Evolutionary conservation across 345 rosid genomes (phyloP).

Genomic region (Citrus mangshanensis): DNA sequence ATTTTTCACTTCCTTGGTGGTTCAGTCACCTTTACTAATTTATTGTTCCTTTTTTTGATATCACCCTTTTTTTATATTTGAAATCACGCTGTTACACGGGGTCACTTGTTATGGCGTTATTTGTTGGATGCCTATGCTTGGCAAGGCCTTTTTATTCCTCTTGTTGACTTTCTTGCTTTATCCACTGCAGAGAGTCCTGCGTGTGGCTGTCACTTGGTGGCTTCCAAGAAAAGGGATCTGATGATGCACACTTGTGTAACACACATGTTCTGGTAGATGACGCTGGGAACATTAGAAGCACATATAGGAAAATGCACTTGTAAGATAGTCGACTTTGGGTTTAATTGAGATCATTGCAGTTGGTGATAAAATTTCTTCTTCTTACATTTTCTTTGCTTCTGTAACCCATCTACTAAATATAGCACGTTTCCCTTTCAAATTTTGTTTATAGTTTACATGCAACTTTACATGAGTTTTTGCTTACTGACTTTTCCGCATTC

Average conservation of each 20-base stretch:
- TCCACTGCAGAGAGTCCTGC: slow-evolving; percentile 54
- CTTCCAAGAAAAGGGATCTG: slow-evolving; percentile 78
- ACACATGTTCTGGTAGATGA: slow-evolving; percentile 87
- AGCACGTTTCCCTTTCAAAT: too few relatives aligned
- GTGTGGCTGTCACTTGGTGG: slow-evolving; percentile 96
- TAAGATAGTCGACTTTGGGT: slow-evolving; percentile 26
- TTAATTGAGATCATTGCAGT: neutral
- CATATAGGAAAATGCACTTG: slow-evolving; percentile 78
- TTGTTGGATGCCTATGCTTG: neutral
- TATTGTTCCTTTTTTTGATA: neutral
- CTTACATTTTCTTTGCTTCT: neutral
- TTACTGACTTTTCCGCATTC: neutral
- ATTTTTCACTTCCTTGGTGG: neutral
- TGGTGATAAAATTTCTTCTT: neutral
- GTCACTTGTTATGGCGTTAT: neutral
- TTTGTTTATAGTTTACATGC: neutral
- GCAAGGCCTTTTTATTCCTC: neutral
- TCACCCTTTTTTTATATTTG: neutral
- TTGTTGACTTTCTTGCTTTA: neutral
- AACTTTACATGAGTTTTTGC: neutral
- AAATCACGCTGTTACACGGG: neutral
- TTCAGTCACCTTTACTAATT: neutral
- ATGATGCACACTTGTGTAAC: slow-evolving; percentile 65
- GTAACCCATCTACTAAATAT: neutral
- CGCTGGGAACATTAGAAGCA: slow-evolving; percentile 60